Evolutionary conservation across 495 filamentous ascomycete species (phyloP), one percentile per base, ranked within the genome.

Genomic region (Talaromyces proteolyticus): DNA sequence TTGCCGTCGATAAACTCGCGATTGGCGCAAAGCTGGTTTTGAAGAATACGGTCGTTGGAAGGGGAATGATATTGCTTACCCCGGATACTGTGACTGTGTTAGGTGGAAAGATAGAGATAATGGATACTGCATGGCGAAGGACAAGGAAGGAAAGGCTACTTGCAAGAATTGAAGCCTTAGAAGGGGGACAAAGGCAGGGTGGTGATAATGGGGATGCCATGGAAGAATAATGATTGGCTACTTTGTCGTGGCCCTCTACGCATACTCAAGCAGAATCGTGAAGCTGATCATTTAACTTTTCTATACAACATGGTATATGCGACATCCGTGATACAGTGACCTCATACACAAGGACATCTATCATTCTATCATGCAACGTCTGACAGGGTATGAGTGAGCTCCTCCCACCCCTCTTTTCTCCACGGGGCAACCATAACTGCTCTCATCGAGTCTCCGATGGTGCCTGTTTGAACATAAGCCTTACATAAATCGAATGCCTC

Each of bases 11-110:
- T 0, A 82, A 70, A 53, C 76, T 90, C 66, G 66, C 71, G 40
- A 92, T 96, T 48, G 92, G 92, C 1, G 76, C 80, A 48, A 97
- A 97, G 70, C 55, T 95, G 42, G 40, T 96, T 37, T 62, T 98
- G 51, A 79, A 68, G 49, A 77, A 80, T 58, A 73, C 72, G 2
- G 69, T 74, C 10, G 83, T 95, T 24, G 85, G 88, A 18, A 71
- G 93, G 21, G 94, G 89, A 0, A 76, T 92, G 54, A 57, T 94
- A 14, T 61, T 98, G 57, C 66, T 98, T 10, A 82, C 89, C 38
- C 83, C 88, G 1, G 66, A 57, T 11, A 78, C 58, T 16, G 80
- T 79, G 41, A 75, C 72, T 29, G 54, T 95, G 3, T 64, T 96
- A 14, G 93, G 93, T 2, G 93, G 93, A 0, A 95, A 89, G 76